Base-by-base conservation (phyloP, 305 asterid species). In the Solanum chacoense region DNA sequence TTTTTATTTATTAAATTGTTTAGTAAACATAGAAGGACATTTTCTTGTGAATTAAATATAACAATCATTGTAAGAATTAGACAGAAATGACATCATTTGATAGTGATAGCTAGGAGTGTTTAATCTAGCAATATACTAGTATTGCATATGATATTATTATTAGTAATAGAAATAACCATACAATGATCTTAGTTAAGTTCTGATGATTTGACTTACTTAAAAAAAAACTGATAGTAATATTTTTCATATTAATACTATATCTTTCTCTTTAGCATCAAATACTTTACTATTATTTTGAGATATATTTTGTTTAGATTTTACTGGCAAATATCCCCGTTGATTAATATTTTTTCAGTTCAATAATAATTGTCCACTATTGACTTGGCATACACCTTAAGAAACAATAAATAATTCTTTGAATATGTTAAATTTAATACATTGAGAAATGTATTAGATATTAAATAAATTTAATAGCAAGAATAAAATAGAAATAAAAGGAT, bases 291-390 rank as follows among this genome's bases (percentile, higher is more conserved):
- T 2, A 10, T 0, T 22, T 5, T 20, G 50, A 35, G 18, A 76
- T 76, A 75, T 75, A 34, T 20, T 31, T 73, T 73, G 11, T 28
- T 69, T 1, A 4, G 34, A 29, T 31, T 75, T 75, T 75, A 22
- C 7, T 35, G 18, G 20, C 32, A 22, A 77, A 36, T 77, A 1
- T 76, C 84, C 11, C 4, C 1, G 0, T 11, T 0, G 50, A 36
- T 35, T 22, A 20, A 35, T 76, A 10, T 6, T 50, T 50, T 1
- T 0, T 16, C 0, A 0, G 1, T 45, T 3, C 3, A 45, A 45
- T 0, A 14, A 45, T 50, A 50, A 0, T 16, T 50, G 0, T 45
- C 0, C 3, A 45, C 7, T 45, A 2, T 45, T 5, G 0, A 45
- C 1, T 45, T 45, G 8, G 14, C 8, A 45, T 45, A 14, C 18